A percentile compares a stretch with the other conserved stretches of the same genome.
Conservation (phyloP, 805 yeast genomes). For the Clavispora fructus region DNA sequence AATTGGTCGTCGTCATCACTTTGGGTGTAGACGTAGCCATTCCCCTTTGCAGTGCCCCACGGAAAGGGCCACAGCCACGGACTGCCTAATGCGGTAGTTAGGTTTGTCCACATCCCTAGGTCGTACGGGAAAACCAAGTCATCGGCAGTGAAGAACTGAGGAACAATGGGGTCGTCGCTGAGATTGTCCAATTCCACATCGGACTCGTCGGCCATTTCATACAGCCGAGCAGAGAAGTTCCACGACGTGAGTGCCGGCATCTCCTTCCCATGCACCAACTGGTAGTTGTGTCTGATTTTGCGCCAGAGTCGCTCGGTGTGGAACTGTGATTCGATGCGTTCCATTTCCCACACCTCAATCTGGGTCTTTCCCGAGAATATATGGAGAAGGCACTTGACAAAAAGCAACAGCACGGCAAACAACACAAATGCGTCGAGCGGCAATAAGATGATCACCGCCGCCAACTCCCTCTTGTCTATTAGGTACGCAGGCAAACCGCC, state of each 20-base stretch:
- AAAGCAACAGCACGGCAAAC: slow-evolving; percentile 53
- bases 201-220: slow-evolving; percentile 8
- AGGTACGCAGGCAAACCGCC: slow-evolving; percentile 54
- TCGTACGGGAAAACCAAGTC: slow-evolving; percentile 85
- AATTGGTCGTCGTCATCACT: slow-evolving; percentile 57
- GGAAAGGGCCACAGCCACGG: slow-evolving; percentile 65
- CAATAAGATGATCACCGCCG: slow-evolving; percentile 48
- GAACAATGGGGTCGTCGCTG: slow-evolving; percentile 18
- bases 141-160: slow-evolving; percentile 45
- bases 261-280: slow-evolving; percentile 31
- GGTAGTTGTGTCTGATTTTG: slow-evolving; percentile 42
- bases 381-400: slow-evolving; percentile 56
- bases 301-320: slow-evolving; percentile 51
- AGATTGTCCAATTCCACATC: slow-evolving; percentile 5
- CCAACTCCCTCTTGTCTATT: slow-evolving; percentile 47
- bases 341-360: slow-evolving; percentile 90
- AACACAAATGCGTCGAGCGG: slow-evolving; percentile 57
- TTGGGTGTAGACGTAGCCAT: slow-evolving; percentile 55
- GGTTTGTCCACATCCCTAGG: slow-evolving; percentile 53
- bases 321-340: slow-evolving; percentile 67
- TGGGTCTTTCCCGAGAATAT: slow-evolving; percentile 72
- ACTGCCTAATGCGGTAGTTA: slow-evolving; percentile 54
- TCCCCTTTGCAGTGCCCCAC: slow-evolving; percentile 56
- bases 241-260: slow-evolving; percentile 47
- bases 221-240: slow-evolving; percentile 23